Conservation (phyloP, 169 alveolate genomes). For the Plasmodium malariae region DNA sequence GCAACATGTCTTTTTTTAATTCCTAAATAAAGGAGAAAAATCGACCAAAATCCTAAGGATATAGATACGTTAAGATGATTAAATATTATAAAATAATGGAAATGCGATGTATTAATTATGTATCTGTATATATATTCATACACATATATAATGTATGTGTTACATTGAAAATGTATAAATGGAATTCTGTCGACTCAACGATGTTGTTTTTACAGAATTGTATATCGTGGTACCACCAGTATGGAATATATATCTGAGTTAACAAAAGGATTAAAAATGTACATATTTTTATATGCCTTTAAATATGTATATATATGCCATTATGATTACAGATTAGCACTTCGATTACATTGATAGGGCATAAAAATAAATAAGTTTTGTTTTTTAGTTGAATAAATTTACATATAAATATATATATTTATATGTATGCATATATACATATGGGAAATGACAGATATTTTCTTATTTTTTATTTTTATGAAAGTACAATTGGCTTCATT, state of each 20-base stretch:
- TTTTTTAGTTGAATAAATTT: no score
- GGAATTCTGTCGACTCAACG: constrained; percentile 37
- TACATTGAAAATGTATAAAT: constrained; percentile 51
- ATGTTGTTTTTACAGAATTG: constrained; percentile 37
- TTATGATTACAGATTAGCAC: background rate
- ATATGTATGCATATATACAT: background rate
- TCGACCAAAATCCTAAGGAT: background rate
- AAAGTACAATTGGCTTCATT: constrained; percentile 50
- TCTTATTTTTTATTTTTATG: constrained; percentile 8
- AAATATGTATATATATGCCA: background rate
- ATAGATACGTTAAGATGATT: background rate
- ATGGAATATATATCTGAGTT: constrained; percentile 67
- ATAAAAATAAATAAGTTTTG: no score
- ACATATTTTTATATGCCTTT: background rate
- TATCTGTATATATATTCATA: background rate
- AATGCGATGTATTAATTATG: background rate
- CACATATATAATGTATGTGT: background rate
- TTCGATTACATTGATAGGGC: no score
- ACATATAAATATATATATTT: background rate
- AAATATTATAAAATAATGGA: background rate
- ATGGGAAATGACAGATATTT: background rate
- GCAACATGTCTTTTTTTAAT: constrained; percentile 56
- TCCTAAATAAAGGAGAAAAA: constrained; percentile 29
- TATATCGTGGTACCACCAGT: constrained; percentile 73
- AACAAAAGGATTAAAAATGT: background rate